Base-by-base conservation (phyloP, 139 green algal genomes). In the Chlorella sp. region DNA sequence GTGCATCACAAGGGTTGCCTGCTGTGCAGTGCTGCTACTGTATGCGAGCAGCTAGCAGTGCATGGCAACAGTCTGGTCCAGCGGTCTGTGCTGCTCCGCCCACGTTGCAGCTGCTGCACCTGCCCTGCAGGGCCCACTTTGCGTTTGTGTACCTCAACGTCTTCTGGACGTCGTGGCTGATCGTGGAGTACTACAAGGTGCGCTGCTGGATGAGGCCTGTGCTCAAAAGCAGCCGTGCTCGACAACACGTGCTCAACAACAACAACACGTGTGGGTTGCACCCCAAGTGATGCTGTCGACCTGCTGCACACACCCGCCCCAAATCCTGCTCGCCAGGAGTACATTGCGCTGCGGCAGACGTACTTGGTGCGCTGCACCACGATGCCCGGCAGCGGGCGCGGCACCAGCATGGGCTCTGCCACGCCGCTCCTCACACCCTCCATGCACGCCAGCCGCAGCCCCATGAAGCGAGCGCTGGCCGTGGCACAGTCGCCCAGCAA, bases 111-210 rank as follows among this genome's bases (percentile, higher is more conserved):
- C 1, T 20, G 32, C 32, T 5, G 30, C 73, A 24, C 24, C 46
- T 79, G 2, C 11, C 28, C 38, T 46, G 70, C 72, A 86, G 82
- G 86, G 62, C 88, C 7, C 87, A 90, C 44, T 90, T 90, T 64
- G 58, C 81, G 3, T 84, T 90, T 60, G 84, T 88, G 14, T 87
- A 85, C 56, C 28, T 73, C 28, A 80, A 81, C 30, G 64, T 88
- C 24, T 46, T 73, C 41, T 90, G 77, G 76, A 56, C 78, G 4
- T 90, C 67, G 36, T 88, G 84, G 79, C 78, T 90, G 26, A 84
- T 86, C 20, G 40, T 80, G 20, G 83, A 90, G 41, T 84, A 90
- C 54, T 88, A 88, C 72, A 90, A 88, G 78, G 81, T 84, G 62
- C 14, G 43, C 46, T n/a, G n/a, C n/a, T n/a, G n/a, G n/a, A n/a